phyloP scores from a whole-genome alignment of 75 land plant species.

The Cunninghamia lanceolata region DNA sequence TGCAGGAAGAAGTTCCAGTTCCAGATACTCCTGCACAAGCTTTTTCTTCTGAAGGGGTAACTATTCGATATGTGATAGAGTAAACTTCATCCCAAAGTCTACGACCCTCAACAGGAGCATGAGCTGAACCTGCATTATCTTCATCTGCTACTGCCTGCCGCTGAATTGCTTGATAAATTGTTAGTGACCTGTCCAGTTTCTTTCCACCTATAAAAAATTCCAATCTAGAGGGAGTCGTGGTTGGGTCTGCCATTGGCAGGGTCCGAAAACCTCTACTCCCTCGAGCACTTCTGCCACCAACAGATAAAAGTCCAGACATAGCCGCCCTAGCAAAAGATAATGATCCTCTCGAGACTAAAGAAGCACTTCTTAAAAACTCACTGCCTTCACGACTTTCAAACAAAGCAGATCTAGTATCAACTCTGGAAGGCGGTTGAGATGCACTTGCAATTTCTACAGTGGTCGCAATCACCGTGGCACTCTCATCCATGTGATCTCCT shows the following conservation, averaged over 20 bases:
- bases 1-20: constrained; percentile 11
- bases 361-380: constrained; percentile 17
- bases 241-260: constrained; percentile 14
- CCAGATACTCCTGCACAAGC: constrained; percentile 14
- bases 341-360: constrained; percentile 32
- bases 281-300: constrained; percentile 20
- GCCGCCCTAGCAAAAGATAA: constrained; percentile 55
- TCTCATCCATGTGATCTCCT: constrained; percentile 38
- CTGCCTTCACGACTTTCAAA: constrained; percentile 29
- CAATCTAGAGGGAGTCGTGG: constrained; percentile 33
- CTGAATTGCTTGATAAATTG: constrained; percentile 55
- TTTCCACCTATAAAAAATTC: constrained; percentile 41
- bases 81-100: constrained; percentile 54
- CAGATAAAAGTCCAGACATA: constrained; percentile 27
- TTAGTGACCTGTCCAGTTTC: constrained; percentile 33
- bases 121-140: constrained; percentile 37
- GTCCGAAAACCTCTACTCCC: constrained; percentile 27
- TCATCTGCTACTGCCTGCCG: constrained; percentile 44
- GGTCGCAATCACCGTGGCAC: constrained; percentile 11
- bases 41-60: constrained; percentile 12
- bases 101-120: constrained; percentile 38
- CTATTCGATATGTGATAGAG: constrained; percentile 45
- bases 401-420: constrained; percentile 19
- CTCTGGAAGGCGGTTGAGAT: constrained; percentile 1
- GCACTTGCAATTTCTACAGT: constrained; percentile 16